Percentiles rank a stretch among this genome's conserved stretches.
Conservation (phyloP, 2,329 filamentous ascomycete genomes). For the Herpotrichia juniperi region DNA sequence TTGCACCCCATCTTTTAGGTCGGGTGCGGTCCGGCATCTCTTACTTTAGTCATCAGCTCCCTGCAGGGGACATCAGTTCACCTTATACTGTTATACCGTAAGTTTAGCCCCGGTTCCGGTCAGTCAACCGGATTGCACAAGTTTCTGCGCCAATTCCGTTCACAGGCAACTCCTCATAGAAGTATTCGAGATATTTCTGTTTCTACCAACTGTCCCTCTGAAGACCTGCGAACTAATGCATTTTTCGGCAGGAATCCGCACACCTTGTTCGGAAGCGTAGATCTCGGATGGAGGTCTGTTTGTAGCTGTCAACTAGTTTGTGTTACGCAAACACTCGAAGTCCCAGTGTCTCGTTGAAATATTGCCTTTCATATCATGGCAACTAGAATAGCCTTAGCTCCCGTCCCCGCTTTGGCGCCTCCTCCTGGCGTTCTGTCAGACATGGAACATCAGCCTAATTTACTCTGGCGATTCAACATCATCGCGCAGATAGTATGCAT, state of each 20-base stretch:
- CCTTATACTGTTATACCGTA: background rate
- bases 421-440: background rate
- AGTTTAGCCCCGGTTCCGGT: background rate
- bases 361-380: slow-evolving; percentile 1
- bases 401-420: background rate
- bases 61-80: background rate
- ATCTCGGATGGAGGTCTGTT: background rate
- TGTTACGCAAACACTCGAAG: background rate
- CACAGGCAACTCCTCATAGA: background rate
- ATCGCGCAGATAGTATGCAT: slow-evolving; percentile 11
- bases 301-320: background rate
- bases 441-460: slow-evolving; percentile 2
- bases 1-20: background rate
- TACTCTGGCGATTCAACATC: slow-evolving; percentile 11
- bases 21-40: background rate
- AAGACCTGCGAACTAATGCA: background rate
- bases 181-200: background rate
- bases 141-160: background rate
- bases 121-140: background rate
- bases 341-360: background rate
- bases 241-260: background rate
- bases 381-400: background rate
- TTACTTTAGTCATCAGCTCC: background rate
- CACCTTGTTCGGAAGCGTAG: background rate
- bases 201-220: background rate